phyloP scores from a whole-genome alignment of 371 early-diverging fungal genomes.

The Lichtheimia ramosa region DNA sequence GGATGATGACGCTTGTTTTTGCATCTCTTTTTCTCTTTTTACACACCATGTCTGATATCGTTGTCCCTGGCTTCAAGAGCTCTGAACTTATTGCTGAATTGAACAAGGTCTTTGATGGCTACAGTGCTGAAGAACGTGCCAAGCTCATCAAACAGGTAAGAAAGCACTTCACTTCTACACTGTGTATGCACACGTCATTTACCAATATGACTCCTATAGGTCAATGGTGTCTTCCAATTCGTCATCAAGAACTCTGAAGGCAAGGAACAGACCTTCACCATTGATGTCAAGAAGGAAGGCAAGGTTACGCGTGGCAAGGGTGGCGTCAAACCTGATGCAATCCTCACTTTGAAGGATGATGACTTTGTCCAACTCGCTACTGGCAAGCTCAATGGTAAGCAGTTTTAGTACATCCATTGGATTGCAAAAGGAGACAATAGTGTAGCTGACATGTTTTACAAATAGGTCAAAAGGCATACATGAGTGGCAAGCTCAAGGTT shows the following conservation, averaged over 20 bases:
- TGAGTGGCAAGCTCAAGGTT: conserved; percentile 81
- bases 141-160: conserved; percentile 45
- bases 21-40: neutral
- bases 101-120: conserved; percentile 34
- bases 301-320: conserved; percentile 66
- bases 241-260: conserved; percentile 70
- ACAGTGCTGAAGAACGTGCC: conserved; percentile 32
- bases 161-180: neutral
- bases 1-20: neutral
- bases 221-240: conserved; percentile 87
- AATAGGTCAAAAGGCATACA: conserved; percentile 71
- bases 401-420: neutral
- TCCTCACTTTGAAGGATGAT: conserved; percentile 66
- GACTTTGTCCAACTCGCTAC: conserved; percentile 85
- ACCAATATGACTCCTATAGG: conserved; percentile 24
- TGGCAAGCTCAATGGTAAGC: conserved; percentile 79
- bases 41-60: conserved; percentile 40
- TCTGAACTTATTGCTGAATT: conserved; percentile 46
- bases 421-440: neutral
- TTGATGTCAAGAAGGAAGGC: conserved; percentile 75
- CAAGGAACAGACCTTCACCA: conserved; percentile 71
- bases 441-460: neutral
- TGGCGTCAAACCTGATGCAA: conserved; percentile 64
- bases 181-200: neutral
- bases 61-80: conserved; percentile 49